A percentile compares a stretch with the other conserved stretches of the same genome.
phyloP scores from a whole-genome alignment of 1,139 yeast genomes.

The Debaryomyces sp. region DNA sequence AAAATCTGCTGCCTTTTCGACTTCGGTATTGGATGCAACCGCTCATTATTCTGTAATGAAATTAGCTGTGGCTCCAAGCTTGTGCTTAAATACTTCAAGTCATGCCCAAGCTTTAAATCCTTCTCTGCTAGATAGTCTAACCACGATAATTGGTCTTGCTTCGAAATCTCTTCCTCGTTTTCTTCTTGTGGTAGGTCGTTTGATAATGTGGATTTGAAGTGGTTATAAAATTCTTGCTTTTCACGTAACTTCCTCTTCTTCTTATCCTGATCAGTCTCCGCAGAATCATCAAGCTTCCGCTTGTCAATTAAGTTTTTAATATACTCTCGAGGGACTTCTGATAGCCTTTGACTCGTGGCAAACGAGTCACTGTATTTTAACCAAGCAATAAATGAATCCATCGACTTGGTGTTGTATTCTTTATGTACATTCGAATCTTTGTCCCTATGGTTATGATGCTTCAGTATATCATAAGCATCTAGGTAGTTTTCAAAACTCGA shows the following conservation, averaged over 20 bases:
- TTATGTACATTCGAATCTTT: conserved; percentile 11
- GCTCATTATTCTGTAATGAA: conserved; percentile 29
- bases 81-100: conserved; percentile 39
- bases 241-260: conserved; percentile 27
- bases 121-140: conserved; percentile 46
- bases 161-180: conserved; percentile 32
- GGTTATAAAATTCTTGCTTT: conserved; percentile 45
- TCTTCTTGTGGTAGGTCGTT: conserved; percentile 27
- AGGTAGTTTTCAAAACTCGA: conserved; percentile 16
- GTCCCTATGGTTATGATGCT: conserved; percentile 9
- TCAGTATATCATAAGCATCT: conserved; percentile 20
- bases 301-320: conserved; percentile 42
- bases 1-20: conserved; percentile 25
- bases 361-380: conserved; percentile 31
- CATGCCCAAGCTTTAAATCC: conserved; percentile 47
- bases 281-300: conserved; percentile 34
- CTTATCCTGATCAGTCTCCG: conserved; percentile 31
- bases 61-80: conserved; percentile 31
- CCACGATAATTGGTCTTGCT: conserved; percentile 39
- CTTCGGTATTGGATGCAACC: conserved; percentile 33
- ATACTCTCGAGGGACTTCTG: conserved; percentile 34
- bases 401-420: conserved; percentile 40
- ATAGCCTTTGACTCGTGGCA: conserved; percentile 27
- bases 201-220: conserved; percentile 29
- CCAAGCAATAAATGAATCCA: conserved; percentile 45